These are phyloP conservation scores for Hyphodiscus sp. DNA, from an alignment of 2,329 filamentous ascomycete genomes.

Conservation along the genomic window DNA sequence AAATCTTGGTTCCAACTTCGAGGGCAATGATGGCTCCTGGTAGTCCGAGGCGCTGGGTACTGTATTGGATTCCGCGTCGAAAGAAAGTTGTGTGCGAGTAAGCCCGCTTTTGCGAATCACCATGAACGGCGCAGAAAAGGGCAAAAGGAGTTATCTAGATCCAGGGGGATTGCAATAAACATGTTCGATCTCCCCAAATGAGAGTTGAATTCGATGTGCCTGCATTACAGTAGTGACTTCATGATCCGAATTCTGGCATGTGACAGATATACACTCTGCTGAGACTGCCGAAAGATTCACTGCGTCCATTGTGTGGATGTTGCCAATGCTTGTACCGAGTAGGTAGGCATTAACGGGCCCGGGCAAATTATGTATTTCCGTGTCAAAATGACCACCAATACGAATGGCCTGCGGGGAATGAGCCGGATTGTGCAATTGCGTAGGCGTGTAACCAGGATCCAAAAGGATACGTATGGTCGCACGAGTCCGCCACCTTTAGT, in stretches of 20 bases:
- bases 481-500: neutral
- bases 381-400: neutral
- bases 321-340: neutral
- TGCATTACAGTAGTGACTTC: constrained; percentile 5
- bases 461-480: neutral
- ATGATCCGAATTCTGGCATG: neutral
- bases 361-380: neutral
- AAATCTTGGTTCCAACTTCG: neutral
- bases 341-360: neutral
- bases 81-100: constrained; percentile 9
- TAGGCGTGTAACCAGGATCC: neutral
- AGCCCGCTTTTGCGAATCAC: constrained; percentile 15
- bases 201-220: neutral
- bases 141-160: constrained; percentile 29
- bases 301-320: too few relatives aligned
- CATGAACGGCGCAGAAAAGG: constrained; percentile 25
- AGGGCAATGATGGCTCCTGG: neutral
- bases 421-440: neutral
- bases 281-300: neutral
- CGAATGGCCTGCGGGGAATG: neutral
- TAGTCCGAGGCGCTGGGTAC: neutral
- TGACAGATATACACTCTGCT: neutral
- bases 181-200: constrained; percentile 10
- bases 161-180: constrained; percentile 18
- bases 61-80: neutral